Conservation (phyloP, 352 stramenopile genomes). For the Globisporangium spinosum region DNA sequence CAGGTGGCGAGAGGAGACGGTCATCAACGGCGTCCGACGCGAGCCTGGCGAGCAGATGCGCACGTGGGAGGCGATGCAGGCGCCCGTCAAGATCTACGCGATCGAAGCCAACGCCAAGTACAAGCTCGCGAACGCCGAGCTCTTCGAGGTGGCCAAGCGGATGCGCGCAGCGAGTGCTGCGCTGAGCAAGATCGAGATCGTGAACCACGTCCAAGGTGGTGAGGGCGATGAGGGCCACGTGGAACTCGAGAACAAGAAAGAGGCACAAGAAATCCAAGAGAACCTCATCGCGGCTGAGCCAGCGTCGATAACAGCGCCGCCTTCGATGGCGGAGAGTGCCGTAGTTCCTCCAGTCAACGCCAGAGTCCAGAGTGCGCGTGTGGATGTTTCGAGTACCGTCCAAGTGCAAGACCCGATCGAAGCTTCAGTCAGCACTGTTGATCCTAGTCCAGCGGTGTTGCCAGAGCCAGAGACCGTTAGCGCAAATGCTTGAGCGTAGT, state of each 20-base stretch:
- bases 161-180: constrained; percentile 1
- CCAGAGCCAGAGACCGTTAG: neutral
- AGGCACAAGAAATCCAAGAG: neutral
- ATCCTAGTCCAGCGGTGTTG: neutral
- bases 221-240: neutral
- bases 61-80: constrained; percentile 65
- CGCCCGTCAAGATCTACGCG: constrained; percentile 52
- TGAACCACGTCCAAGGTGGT: neutral
- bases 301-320: neutral
- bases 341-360: neutral
- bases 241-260: neutral
- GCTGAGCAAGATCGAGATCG: constrained; percentile 6
- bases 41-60: constrained; percentile 35
- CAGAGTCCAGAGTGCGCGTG: neutral
- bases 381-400: neutral
- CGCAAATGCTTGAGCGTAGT: neutral
- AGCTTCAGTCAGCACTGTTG: neutral
- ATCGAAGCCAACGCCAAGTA: constrained; percentile 66
- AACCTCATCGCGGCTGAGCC: constrained; percentile 9
- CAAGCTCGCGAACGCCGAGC: constrained; percentile 24
- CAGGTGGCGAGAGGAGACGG: constrained; percentile 54
- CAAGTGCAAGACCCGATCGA: neutral
- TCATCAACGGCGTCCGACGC: constrained; percentile 39
- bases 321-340: neutral
- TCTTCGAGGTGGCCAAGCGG: constrained; percentile 10